Evolutionary conservation across 768 basidiomycete genomes (phyloP).

Genomic region (Cyclocybe cylindracea): DNA sequence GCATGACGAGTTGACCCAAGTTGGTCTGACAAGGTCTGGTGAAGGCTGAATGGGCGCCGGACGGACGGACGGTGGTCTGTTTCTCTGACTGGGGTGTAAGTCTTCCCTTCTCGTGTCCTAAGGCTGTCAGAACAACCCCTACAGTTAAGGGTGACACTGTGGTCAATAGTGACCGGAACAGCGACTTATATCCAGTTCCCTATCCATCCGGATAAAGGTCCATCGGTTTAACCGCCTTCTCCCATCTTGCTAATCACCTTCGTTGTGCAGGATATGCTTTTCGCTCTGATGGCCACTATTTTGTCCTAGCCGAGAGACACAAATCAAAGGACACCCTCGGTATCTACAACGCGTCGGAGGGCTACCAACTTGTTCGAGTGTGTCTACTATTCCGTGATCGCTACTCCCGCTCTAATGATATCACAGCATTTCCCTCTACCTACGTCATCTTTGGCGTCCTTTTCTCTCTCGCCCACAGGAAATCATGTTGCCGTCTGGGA

Average conservation of each 20-base stretch:
- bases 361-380: conserved; percentile 76
- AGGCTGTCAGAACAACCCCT: conserved; percentile 3
- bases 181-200: conserved; percentile 89
- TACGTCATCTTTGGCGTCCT: conserved; percentile 68
- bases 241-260: background rate
- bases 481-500: conserved; percentile 83
- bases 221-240: conserved; percentile 2
- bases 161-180: conserved; percentile 74
- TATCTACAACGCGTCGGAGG: conserved; percentile 73
- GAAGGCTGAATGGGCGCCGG: conserved; percentile 89
- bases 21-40: conserved; percentile 53
- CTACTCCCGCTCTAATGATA: background rate
- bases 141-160: conserved; percentile 84
- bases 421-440: conserved; percentile 81
- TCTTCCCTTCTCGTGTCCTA: conserved; percentile 15
- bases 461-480: conserved; percentile 77
- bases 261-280: conserved; percentile 66
- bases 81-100: conserved; percentile 95
- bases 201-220: conserved; percentile 79
- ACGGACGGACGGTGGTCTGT: conserved; percentile 79
- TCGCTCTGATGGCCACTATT: conserved; percentile 78
- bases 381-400: conserved; percentile 17
- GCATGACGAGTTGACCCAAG: conserved; percentile 7
- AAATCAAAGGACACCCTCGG: conserved; percentile 87
- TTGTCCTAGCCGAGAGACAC: conserved; percentile 85